Percentiles rank a stretch among this genome's conserved stretches.
Conservation (phyloP, 2,329 filamentous ascomycete species). For the Cucurbitaria berberidis region DNA sequence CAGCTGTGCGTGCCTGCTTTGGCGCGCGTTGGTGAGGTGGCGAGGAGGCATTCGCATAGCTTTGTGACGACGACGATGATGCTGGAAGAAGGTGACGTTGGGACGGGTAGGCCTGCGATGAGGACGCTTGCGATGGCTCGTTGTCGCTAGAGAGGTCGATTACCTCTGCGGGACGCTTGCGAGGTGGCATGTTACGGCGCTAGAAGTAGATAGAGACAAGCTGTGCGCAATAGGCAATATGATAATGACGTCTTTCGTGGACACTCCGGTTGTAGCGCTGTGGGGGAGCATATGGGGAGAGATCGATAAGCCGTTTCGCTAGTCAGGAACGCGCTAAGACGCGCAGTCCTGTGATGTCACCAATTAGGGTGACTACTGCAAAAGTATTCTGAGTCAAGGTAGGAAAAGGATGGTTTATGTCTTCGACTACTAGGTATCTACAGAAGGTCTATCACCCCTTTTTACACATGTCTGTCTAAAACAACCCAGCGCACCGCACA, state of each 20-base stretch:
- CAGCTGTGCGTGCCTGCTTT: slow-evolving; percentile 39
- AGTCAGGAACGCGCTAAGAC: slow-evolving; percentile 20
- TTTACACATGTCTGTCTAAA: background rate
- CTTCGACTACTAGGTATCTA: background rate
- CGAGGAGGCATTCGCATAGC: slow-evolving; percentile 17
- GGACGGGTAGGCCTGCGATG: slow-evolving; percentile 31
- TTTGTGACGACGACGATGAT: slow-evolving; percentile 22
- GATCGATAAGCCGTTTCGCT: slow-evolving; percentile 4
- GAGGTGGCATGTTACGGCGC: slow-evolving; percentile 7
- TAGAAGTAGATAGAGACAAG: background rate
- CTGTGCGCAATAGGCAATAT: background rate
- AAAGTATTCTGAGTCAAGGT: too few species aligned
- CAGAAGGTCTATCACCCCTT: background rate
- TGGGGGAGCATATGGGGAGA: background rate
- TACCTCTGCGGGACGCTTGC: slow-evolving; percentile 9
- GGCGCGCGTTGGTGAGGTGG: slow-evolving; percentile 19
- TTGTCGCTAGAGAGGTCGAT: slow-evolving; percentile 16
- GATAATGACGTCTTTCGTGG: too few species aligned
- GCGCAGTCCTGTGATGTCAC: slow-evolving; percentile 27
- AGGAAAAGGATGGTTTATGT: too few species aligned
- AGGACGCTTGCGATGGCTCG: slow-evolving; percentile 10
- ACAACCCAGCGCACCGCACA: background rate
- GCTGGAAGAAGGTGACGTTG: background rate
- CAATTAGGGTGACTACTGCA: too few species aligned
- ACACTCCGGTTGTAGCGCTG: too few species aligned